These are phyloP conservation scores for Chamaenerion angustifolium DNA, from an alignment of 345 rosid species.

Conservation along the genomic window DNA sequence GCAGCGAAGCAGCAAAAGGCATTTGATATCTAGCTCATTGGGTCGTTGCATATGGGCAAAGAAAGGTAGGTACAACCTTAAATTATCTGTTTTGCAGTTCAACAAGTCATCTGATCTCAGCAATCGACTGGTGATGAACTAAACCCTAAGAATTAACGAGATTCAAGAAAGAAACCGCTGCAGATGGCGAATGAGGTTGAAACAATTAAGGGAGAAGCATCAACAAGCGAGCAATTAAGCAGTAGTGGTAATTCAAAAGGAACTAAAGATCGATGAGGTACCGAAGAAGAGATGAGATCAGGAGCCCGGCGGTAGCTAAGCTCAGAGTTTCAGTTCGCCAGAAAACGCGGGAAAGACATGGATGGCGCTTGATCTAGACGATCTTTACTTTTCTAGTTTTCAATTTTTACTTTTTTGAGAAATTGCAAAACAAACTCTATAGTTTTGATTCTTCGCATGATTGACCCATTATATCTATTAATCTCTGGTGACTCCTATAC, in stretches of 20 bases:
- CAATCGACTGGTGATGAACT: background rate
- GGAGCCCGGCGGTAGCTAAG: background rate
- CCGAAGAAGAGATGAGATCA: background rate
- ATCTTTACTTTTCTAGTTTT: too few species aligned
- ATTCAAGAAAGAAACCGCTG: background rate
- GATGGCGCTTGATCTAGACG: too few species aligned
- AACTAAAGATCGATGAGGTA: background rate
- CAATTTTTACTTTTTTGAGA: too few species aligned
- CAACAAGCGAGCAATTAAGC: background rate
- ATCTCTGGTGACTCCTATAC: too few species aligned
- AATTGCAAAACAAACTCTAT: too few species aligned
- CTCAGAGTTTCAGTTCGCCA: background rate
- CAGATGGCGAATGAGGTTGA: background rate
- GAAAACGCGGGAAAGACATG: conserved; percentile 5
- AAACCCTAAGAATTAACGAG: conserved; percentile 1
- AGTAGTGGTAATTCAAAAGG: too few species aligned
- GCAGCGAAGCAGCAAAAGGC: too few species aligned
- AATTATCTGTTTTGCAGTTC: background rate
- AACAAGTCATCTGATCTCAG: background rate
- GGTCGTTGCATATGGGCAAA: background rate
- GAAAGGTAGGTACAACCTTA: background rate
- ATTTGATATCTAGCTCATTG: too few species aligned
- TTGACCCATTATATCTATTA: too few species aligned
- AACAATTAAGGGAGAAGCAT: background rate
- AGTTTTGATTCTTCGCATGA: too few species aligned